Base-by-base conservation (phyloP, 345 rosid genomes). In the Gynandropsis gynandra region DNA sequence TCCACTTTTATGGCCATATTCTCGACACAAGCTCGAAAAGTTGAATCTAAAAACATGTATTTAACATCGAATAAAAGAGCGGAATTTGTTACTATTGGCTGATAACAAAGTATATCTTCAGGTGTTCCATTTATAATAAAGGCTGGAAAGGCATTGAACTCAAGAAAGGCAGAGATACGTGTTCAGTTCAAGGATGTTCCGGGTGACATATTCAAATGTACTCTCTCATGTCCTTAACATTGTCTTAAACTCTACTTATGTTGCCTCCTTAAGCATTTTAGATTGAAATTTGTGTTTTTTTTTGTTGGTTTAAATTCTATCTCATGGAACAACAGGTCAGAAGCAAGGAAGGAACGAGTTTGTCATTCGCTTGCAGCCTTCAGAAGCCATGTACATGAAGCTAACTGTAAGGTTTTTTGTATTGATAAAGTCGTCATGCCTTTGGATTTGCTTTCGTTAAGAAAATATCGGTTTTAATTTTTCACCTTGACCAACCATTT, bases 131-230 rank as follows among this genome's bases (percentile, higher is more conserved):
- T 88, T 60, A 80, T 92, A 54, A 58, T 88, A 27, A 93, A 93
- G 83, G 99, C 99, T 0, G 99, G 99, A 59, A 93, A 93, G 74
- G 99, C 99, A 54, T 64, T 93, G 63, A 78, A 77, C 63, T 93
- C 99, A 50, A 85, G 87, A 68, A 93, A 93, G 76, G 99, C 99
- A 27, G 97, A 92, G 81, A 92, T 92, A 59, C 94, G 98, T 13
- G 72, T 92, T 70, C 97, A 92, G 69, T 92, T 92, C 65, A 92
- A 92, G 78, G 99, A 92, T 64, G 94, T 85, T 72, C 99, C 98
- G 37, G 97, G 99, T 14, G 97, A 92, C 71, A 92, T 92, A 63
- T 92, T 81, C 74, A 83, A 61, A 81, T 76, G 99, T 92, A 75
- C 24, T 79, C 32, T 34, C 9, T 27, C 36, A 12, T 12, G 59